Conservation (phyloP, 768 basidiomycete species). For the Russula ochroleuca region DNA sequence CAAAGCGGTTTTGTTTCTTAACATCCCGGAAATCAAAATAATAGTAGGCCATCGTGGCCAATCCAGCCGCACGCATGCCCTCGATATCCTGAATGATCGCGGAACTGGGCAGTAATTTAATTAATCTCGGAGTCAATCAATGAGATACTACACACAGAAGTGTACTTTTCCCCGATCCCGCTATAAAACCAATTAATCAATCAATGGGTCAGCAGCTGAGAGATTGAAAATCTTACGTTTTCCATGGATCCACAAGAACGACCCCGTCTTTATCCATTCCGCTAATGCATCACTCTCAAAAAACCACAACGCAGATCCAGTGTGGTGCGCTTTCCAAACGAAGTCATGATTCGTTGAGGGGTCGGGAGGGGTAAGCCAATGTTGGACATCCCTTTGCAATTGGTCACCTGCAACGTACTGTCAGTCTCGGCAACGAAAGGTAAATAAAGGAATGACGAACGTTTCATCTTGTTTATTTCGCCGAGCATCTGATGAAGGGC, state of each 20-base stretch:
- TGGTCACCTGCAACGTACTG: background rate
- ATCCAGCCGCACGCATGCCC: background rate
- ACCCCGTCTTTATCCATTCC: background rate
- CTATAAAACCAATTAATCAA: background rate
- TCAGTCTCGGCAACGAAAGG: background rate
- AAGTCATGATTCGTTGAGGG: conserved; percentile 8
- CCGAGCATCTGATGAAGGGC: background rate
- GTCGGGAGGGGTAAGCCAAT: conserved; percentile 7
- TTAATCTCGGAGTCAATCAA: rapidly evolving
- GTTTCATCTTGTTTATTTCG: conserved; percentile 11
- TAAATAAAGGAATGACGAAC: background rate
- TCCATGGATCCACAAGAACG: conserved; percentile 16
- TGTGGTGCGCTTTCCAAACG: background rate
- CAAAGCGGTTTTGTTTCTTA: background rate
- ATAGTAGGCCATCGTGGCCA: background rate
- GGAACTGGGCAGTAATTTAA: background rate
- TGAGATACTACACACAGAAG: background rate
- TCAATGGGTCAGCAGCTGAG: no score
- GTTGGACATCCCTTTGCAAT: background rate
- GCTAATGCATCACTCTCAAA: background rate
- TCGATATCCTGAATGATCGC: conserved; percentile 1
- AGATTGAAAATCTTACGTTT: background rate
- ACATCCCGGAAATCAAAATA: conserved; percentile 4
- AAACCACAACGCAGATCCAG: conserved; percentile 3
- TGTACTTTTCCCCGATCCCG: background rate